phyloP scores from a whole-genome alignment of 163 green algal genomes.

The Prototheca wickerhamii region DNA sequence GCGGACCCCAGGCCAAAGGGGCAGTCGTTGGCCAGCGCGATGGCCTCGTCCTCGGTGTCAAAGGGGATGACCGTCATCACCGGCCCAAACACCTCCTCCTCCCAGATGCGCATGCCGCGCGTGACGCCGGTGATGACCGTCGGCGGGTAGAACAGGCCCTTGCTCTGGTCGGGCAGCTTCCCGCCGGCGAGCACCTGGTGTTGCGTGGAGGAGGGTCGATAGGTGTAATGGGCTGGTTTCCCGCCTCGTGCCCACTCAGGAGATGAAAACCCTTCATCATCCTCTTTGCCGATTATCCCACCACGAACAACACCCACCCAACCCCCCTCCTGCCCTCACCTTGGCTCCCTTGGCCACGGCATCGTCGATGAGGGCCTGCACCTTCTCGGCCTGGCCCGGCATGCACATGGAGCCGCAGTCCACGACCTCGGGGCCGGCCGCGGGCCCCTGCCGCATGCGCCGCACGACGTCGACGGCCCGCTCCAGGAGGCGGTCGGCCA shows the following conservation, averaged over 20 bases:
- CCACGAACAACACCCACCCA: background rate
- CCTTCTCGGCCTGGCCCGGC: constrained; percentile 60
- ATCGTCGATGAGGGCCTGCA: constrained; percentile 84
- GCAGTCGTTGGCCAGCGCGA: constrained; percentile 90
- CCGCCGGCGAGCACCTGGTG: constrained; percentile 65
- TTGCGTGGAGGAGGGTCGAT: background rate
- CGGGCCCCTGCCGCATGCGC: constrained; percentile 45
- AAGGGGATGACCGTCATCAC: constrained; percentile 60
- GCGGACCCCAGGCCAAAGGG: constrained; percentile 85
- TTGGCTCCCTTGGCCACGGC: constrained; percentile 74
- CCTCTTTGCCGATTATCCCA: background rate
- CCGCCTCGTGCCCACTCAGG: background rate
- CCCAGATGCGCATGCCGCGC: constrained; percentile 79
- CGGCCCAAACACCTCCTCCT: constrained; percentile 93
- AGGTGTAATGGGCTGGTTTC: background rate
- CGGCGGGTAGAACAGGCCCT: constrained; percentile 88
- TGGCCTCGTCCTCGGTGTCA: constrained; percentile 62
- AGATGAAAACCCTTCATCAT: too few relatives aligned
- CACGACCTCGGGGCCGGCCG: constrained; percentile 48
- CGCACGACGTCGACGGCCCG: constrained; percentile 12
- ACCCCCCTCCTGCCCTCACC: constrained; percentile 14
- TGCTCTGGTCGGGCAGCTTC: constrained; percentile 24
- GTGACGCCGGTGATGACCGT: constrained; percentile 81
- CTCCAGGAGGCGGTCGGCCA: background rate
- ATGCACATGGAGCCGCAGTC: constrained; percentile 90